Evolutionary conservation across 2,329 filamentous ascomycete species (phyloP).

Genomic region (Ceratocystis huliohia): DNA sequence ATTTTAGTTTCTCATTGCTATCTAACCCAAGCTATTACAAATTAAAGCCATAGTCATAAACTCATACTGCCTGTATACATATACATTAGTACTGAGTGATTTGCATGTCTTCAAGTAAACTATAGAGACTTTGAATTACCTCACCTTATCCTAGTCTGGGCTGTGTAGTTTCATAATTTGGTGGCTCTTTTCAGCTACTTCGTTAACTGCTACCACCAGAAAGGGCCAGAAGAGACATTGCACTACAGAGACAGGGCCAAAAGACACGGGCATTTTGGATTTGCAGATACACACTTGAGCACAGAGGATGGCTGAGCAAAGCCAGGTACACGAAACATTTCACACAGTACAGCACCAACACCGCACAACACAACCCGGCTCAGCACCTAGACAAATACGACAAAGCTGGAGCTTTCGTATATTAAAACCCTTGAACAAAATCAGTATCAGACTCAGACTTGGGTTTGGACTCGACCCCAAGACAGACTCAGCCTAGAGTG

Average conservation of each 20-base stretch:
- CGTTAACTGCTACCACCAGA: neutral
- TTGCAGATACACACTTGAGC: constrained; percentile 1
- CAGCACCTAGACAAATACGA: neutral
- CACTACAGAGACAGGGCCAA: neutral
- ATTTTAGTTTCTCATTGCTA: neutral
- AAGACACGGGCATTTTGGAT: neutral
- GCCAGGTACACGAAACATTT: constrained; percentile 8
- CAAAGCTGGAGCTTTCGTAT: neutral
- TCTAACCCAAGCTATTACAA: neutral
- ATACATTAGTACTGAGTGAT: neutral
- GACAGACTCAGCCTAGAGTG: neutral
- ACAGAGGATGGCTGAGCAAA: constrained; percentile 3
- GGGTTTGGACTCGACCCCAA: neutral
- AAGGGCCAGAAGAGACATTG: neutral
- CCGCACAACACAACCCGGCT: too few relatives aligned
- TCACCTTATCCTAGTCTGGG: neutral
- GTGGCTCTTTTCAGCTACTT: neutral
- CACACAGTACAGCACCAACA: neutral
- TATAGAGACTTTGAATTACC: neutral
- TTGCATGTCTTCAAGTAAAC: neutral
- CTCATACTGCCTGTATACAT: neutral
- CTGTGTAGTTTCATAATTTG: neutral
- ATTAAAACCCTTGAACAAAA: neutral
- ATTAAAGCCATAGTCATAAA: neutral
- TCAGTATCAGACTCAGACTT: constrained; percentile 1